Evolutionary conservation across 768 basidiomycete species (phyloP).

Genomic region (Hygrocybe coccinea): DNA sequence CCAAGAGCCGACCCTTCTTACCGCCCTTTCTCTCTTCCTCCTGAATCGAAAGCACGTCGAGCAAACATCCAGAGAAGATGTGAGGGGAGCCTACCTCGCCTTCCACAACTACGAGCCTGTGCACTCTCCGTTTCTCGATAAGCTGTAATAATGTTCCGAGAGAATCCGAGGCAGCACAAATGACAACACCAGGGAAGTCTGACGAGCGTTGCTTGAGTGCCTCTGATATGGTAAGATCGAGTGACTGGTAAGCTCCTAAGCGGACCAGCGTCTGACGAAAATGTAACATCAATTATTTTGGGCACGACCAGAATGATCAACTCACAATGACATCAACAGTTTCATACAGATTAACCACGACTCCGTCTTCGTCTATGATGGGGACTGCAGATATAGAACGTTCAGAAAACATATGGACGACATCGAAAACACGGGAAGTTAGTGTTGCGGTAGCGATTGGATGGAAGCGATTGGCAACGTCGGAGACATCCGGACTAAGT

Average conservation of each 20-base stretch:
- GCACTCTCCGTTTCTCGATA: slow-evolving; percentile 89
- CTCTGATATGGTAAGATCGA: slow-evolving; percentile 89
- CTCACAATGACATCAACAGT: slow-evolving; percentile 97
- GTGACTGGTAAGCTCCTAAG: slow-evolving; percentile 89
- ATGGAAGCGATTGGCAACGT: slow-evolving; percentile 68
- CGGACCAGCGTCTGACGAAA: slow-evolving; percentile 80
- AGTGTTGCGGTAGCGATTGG: slow-evolving; percentile 91
- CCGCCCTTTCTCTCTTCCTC: slow-evolving; percentile 78
- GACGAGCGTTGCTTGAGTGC: slow-evolving; percentile 87
- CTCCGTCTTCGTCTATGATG: slow-evolving; percentile 86
- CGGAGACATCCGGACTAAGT: slow-evolving; percentile 40
- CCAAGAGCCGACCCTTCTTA: slow-evolving; percentile 76
- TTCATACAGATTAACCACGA: slow-evolving; percentile 95
- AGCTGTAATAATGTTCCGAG: slow-evolving; percentile 85
- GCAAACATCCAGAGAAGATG: background rate
- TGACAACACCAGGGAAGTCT: slow-evolving; percentile 95
- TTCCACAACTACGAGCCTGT: slow-evolving; percentile 92
- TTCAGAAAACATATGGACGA: slow-evolving; percentile 98
- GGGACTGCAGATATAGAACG: slow-evolving; percentile 95
- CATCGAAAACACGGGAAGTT: slow-evolving; percentile 90
- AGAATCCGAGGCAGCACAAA: slow-evolving; percentile 90
- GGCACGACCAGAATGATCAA: slow-evolving; percentile 14
- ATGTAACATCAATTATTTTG: slow-evolving; percentile 5
- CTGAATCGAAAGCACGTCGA: slow-evolving; percentile 31
- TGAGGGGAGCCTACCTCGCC: slow-evolving; percentile 58